Evolutionary conservation across 352 stramenopile genomes (phyloP).

Genomic region (Pythium periplocum): DNA sequence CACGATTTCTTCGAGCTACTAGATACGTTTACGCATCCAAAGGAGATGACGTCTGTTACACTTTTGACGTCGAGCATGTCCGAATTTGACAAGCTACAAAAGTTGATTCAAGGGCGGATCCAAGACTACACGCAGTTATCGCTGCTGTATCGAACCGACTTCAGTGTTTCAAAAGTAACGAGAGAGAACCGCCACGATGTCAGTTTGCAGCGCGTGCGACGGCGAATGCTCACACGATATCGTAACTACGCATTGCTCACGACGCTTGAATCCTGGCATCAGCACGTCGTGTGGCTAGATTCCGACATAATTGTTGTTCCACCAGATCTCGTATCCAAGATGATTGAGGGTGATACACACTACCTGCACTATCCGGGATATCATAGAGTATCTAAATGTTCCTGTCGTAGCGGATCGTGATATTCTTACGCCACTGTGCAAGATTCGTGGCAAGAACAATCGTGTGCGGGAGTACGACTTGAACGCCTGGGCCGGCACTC

Average conservation of each 20-base stretch:
- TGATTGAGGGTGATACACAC: conserved; percentile 14
- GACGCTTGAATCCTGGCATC: conserved; percentile 28
- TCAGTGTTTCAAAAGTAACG: conserved; percentile 11
- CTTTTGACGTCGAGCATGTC: conserved; percentile 27
- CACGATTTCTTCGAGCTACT: conserved; percentile 29
- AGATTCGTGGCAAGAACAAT: neutral
- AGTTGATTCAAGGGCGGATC: conserved; percentile 13
- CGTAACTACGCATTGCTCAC: conserved; percentile 34
- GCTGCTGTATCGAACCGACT: conserved; percentile 34
- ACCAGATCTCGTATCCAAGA: conserved; percentile 21
- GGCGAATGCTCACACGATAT: conserved; percentile 40
- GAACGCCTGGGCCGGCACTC: conserved; percentile 23
- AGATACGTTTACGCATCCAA: conserved; percentile 20
- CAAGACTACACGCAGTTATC: conserved; percentile 19
- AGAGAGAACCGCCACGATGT: conserved; percentile 25
- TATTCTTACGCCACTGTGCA: too few relatives aligned
- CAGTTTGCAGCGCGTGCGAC: conserved; percentile 19
- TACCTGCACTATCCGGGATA: conserved; percentile 3
- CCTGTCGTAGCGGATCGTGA: too few relatives aligned
- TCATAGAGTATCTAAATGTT: conserved; percentile 8
- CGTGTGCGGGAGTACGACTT: conserved; percentile 19
- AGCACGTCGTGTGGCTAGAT: conserved; percentile 40
- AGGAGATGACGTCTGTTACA: conserved; percentile 24
- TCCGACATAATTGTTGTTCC: conserved; percentile 31
- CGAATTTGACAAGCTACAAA: conserved; percentile 23